Evolutionary conservation across 1,284 basidiomycete species (phyloP), one percentile per base, ranked within the genome.

Genomic region (Trichosporon sp.): DNA sequence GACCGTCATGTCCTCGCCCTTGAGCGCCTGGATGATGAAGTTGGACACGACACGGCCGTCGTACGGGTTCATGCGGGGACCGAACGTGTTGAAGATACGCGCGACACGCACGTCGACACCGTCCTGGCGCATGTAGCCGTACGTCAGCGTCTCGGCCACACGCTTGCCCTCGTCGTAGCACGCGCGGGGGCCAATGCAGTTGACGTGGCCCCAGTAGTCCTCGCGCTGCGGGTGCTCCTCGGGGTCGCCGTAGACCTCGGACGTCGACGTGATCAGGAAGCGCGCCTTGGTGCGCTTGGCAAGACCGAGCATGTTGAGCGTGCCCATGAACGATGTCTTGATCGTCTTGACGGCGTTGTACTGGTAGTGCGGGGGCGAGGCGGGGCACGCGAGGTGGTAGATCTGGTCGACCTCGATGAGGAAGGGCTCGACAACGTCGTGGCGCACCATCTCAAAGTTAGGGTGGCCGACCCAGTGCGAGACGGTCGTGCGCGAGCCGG

Each of bases 91-190:
- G 85, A 97, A 96, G 73, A 97, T 97, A 71, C 94, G 89, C 3
- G 93, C 93, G 56, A 97, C 93, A 63, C 94, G 89, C 58, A 98
- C 92, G 71, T 97, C 91, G 64, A 99, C 95, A 62, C 88, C 88
- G 75, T 98, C 93, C 80, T 96, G 95, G 65, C 91, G 86, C 71
- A 91, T 89, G 84, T 91, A 98, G 59, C 93, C 94, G 77, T 96
- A 96, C 10, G 94, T 94, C 71, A 97, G 82, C 11, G 93, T 95
- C 82, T 95, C 92, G 56, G 92, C 92, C 46, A 95, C 92, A 74
- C 92, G 91, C 82, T 95, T 95, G 60, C 92, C 95, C 83, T 99
- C 95, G 75, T 99, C 95, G 78, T 99, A 99, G 81, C 95, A 98
- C 33, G 95, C 95, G 67, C 95, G 89, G 65, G 92, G 92, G 29